phyloP scores from a whole-genome alignment of 1,139 yeast species.

The Trichomonascaceae sp. region DNA sequence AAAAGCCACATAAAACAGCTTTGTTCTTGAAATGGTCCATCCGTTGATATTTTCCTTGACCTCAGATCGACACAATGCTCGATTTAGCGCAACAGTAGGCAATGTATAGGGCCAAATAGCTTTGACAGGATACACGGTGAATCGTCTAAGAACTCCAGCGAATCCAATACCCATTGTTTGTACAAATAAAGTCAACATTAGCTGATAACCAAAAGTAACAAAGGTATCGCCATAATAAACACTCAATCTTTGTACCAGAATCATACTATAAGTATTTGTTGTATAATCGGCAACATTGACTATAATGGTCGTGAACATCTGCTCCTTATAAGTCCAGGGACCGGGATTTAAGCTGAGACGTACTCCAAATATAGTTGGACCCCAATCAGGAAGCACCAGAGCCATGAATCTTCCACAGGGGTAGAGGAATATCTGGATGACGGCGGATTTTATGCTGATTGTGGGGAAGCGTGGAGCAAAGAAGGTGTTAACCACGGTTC shows the following conservation, averaged over 20 bases:
- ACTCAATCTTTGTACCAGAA: constrained; percentile 11
- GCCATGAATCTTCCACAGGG: constrained; percentile 44
- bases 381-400: constrained; percentile 43
- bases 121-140: constrained; percentile 50
- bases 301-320: constrained; percentile 52
- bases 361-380: constrained; percentile 37
- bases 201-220: constrained; percentile 46
- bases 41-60: constrained; percentile 36
- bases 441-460: constrained; percentile 41
- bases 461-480: constrained; percentile 51
- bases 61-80: constrained; percentile 41
- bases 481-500: constrained; percentile 53
- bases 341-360: constrained; percentile 49
- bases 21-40: constrained; percentile 45
- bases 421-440: constrained; percentile 53
- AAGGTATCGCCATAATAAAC: constrained; percentile 39
- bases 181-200: constrained; percentile 45
- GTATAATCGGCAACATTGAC: constrained; percentile 22
- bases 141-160: constrained; percentile 53
- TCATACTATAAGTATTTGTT: constrained; percentile 9
- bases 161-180: constrained; percentile 58
- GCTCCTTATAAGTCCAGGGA: constrained; percentile 65
- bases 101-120: constrained; percentile 53
- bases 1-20: constrained; percentile 39
- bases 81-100: constrained; percentile 51